A percentile compares a stretch with the other conserved stretches of the same genome.
These are phyloP conservation scores for Paramecium caudatum DNA, from an alignment of 73 alveolate species.

Conservation along the genomic window DNA sequence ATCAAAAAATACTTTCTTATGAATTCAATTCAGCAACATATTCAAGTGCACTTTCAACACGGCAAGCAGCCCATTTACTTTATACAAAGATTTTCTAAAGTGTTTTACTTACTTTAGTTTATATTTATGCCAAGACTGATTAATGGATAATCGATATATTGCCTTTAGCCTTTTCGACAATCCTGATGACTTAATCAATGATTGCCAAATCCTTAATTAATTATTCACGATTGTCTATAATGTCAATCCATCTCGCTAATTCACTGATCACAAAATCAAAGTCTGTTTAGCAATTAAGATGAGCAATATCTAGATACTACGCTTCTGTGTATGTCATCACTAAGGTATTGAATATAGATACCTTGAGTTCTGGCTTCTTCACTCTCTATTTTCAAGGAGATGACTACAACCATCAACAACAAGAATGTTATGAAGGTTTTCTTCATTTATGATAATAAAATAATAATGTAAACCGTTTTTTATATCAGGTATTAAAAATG, in stretches of 20 bases:
- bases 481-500: slow-evolving; percentile 39
- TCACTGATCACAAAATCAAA: slow-evolving; percentile 13
- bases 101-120: neutral
- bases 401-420: slow-evolving; percentile 58
- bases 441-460: slow-evolving; percentile 2
- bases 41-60: slow-evolving; percentile 38
- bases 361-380: slow-evolving; percentile 23
- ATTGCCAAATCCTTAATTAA: slow-evolving; percentile 46
- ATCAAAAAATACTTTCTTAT: neutral
- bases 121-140: neutral
- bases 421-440: slow-evolving; percentile 18
- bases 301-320: slow-evolving; percentile 33
- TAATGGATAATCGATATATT: neutral
- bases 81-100: slow-evolving; percentile 10
- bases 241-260: slow-evolving; percentile 57
- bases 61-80: slow-evolving; percentile 15
- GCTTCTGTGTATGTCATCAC: slow-evolving; percentile 41
- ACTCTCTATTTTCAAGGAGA: neutral
- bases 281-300: neutral
- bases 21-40: slow-evolving; percentile 14
- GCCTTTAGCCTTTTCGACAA: slow-evolving; percentile 34
- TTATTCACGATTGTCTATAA: slow-evolving; percentile 5
- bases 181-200: slow-evolving; percentile 4
- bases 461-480: slow-evolving; percentile 25
- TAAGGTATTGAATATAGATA: neutral